These are phyloP conservation scores for Candida oleophila DNA, from an alignment of 805 yeast genomes.

Conservation along the genomic window DNA sequence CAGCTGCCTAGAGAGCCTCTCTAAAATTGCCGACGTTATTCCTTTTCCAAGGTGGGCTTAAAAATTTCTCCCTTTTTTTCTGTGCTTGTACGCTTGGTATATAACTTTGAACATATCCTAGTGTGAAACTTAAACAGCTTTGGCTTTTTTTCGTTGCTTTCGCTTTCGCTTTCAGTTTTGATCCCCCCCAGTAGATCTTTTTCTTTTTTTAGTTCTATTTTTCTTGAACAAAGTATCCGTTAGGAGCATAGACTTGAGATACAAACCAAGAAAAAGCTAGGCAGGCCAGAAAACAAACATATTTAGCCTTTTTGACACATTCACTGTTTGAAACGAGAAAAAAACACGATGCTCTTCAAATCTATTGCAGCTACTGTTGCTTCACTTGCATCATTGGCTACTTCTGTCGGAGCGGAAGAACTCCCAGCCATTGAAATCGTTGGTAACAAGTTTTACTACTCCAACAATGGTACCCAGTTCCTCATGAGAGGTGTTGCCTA, in stretches of 20 bases:
- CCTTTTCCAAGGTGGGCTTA: not conserved
- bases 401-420: constrained; percentile 9
- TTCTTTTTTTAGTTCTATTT: no score
- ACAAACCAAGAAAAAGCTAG: not conserved
- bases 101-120: not conserved
- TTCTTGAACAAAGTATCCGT: not conserved
- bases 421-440: constrained; percentile 65
- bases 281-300: not conserved
- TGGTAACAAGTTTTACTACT: constrained; percentile 75
- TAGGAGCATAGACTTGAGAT: not conserved
- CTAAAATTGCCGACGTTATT: not conserved
- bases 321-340: not conserved
- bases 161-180: no score
- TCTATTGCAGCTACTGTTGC: constrained; percentile 27
- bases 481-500: constrained; percentile 78
- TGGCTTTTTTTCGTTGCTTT: no score
- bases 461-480: constrained; percentile 78
- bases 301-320: constrained; percentile 3
- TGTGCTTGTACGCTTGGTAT: not conserved
- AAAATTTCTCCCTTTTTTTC: not conserved
- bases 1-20: not conserved
- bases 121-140: not conserved
- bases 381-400: constrained; percentile 14
- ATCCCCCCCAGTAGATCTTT: no score
- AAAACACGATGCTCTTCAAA: constrained; percentile 30